Evolutionary conservation across 768 basidiomycete genomes (phyloP).

Genomic region (Lyophyllum shimeji): DNA sequence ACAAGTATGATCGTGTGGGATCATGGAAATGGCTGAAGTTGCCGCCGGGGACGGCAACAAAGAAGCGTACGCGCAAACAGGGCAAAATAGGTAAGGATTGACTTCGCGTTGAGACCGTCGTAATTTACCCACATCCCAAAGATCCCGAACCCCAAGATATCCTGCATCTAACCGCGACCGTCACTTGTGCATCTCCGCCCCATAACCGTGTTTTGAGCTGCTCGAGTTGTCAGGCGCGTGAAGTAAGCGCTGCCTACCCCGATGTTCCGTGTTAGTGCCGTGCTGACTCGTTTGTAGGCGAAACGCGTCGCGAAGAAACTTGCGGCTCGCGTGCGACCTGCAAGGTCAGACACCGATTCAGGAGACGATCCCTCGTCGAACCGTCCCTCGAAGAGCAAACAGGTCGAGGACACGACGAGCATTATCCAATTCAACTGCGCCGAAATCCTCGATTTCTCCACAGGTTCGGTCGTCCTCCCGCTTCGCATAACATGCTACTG

Average conservation of each 20-base stretch:
- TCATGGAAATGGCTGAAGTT: conserved; percentile 88
- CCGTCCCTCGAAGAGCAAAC: conserved; percentile 43
- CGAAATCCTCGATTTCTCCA: conserved; percentile 83
- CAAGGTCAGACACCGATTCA: conserved; percentile 73
- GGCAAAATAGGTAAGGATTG: conserved; percentile 67
- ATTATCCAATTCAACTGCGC: conserved; percentile 97
- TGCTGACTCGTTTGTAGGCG: conserved; percentile 45
- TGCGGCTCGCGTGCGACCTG: conserved; percentile 78
- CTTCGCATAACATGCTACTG: conserved; percentile 98
- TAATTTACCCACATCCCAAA: conserved; percentile 27
- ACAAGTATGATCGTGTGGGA: conserved; percentile 78
- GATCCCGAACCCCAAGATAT: conserved; percentile 71
- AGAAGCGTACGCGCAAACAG: conserved; percentile 81
- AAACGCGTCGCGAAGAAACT: conserved; percentile 90
- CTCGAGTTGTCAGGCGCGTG: conserved; percentile 84
- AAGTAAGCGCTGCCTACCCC: conserved; percentile 47
- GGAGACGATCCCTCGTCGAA: conserved; percentile 46
- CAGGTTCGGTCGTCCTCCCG: conserved; percentile 87
- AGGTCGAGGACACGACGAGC: conserved; percentile 68
- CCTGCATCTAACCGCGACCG: conserved; percentile 67
- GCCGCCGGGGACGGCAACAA: conserved; percentile 80
- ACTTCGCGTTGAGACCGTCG: conserved; percentile 9
- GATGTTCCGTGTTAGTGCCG: conserved; percentile 5
- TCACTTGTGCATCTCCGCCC: conserved; percentile 82
- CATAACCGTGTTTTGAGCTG: conserved; percentile 78